Base-by-base conservation (phyloP, 352 stramenopile genomes). In the Peronosclerospora sorghi region DNA sequence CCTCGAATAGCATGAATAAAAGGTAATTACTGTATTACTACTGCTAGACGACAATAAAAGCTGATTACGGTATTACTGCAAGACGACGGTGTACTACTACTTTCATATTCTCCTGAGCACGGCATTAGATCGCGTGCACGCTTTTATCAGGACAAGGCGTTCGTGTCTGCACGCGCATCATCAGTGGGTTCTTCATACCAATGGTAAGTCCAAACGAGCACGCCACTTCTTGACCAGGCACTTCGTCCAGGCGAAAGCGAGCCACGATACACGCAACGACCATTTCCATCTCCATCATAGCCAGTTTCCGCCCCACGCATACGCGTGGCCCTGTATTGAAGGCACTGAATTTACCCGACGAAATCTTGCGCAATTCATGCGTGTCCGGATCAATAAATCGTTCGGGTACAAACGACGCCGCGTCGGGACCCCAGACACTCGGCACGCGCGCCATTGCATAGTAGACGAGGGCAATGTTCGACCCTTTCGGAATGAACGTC, bases 211-310 rank as follows among this genome's bases (percentile, higher is more conserved):
- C 71, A 13, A 35, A 36, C 2, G 59, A 53, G 47, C 67, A 78
- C 1, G 53, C 61, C 26, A 78, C 36, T n/a, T 59, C 21, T 41
- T 78, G 58, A 0, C 46, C 59, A 8, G 59, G 51, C 3, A 68
- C 21, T 32, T 69, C 36, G 4, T 52, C 37, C 20, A 93, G 38
- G 19, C 69, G 41, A 32, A 80, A 89, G 13, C 65, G 51, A 20
- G 56, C 55, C 10, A 92, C 47, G 6, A 91, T 18, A 14, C 48
- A 54, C 2, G 57, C 50, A 2, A 80, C 38, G 8, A 80, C 54
- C 26, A 85, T 68, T 39, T 91, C 86, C 54, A 89, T 83, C 54
- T 92, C 72, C n/a, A 90, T 41, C 59, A 90, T 64, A 3, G 82
- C 79, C 8, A 94, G 26, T 17, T 73, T 65, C 27, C 32, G 29